Evolutionary conservation across 805 yeast genomes (phyloP).

Genomic region (Candida adriatica): DNA sequence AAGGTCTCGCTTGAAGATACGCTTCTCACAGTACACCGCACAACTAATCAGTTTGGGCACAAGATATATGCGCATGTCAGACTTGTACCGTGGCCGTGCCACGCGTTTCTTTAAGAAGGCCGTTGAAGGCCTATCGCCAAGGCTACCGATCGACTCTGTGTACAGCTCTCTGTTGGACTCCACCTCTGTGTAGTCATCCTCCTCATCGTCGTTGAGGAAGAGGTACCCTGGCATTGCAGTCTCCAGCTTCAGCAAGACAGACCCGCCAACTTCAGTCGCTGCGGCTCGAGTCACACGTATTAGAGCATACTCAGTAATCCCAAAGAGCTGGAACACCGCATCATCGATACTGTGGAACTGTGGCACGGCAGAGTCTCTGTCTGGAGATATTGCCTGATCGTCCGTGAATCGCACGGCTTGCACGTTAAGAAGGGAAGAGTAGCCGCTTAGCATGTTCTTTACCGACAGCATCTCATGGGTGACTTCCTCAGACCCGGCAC

Average conservation of each 20-base stretch:
- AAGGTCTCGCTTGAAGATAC: slow-evolving; percentile 46
- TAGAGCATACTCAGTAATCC: slow-evolving; percentile 34
- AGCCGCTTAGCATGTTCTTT: slow-evolving; percentile 16
- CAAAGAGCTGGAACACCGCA: slow-evolving; percentile 38
- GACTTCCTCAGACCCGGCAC: slow-evolving; percentile 4
- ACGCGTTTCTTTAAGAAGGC: slow-evolving; percentile 48
- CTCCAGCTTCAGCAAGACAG: slow-evolving; percentile 45
- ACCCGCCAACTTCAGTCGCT: slow-evolving; percentile 43
- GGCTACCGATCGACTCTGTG: slow-evolving; percentile 20
- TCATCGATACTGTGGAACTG: slow-evolving; percentile 36
- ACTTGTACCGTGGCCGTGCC: slow-evolving; percentile 57
- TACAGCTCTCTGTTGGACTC: slow-evolving; percentile 16
- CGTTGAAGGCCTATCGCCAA: slow-evolving; percentile 38
- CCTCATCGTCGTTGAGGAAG: slow-evolving; percentile 43
- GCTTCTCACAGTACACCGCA: slow-evolving; percentile 40
- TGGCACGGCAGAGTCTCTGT: slow-evolving; percentile 19
- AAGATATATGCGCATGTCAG: slow-evolving; percentile 55
- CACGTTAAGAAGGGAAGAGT: slow-evolving; percentile 18
- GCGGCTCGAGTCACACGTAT: slow-evolving; percentile 50
- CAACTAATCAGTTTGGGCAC: slow-evolving; percentile 35
- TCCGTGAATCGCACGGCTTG: slow-evolving; percentile 18
- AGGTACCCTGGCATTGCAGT: slow-evolving; percentile 48
- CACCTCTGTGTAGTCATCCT: slow-evolving; percentile 17
- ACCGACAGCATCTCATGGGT: slow-evolving; percentile 20
- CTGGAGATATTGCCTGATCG: slow-evolving; percentile 19